Conservation (phyloP, 106 monocot species). For the Allium sativum region DNA sequence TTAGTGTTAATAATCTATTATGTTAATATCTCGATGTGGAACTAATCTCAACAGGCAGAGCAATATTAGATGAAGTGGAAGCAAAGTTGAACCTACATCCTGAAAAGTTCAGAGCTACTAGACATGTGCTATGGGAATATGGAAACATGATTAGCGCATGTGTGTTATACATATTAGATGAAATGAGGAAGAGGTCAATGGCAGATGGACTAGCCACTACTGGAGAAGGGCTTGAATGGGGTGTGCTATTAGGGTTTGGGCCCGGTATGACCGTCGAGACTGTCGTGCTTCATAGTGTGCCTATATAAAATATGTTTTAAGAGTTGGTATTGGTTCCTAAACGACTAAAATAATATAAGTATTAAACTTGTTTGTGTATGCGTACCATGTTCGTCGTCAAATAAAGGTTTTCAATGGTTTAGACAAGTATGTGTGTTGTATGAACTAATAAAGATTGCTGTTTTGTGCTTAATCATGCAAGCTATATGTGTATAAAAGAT, state of each 20-base stretch:
- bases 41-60: slow-evolving; percentile 1
- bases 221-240: slow-evolving; percentile 20
- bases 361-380: neutral
- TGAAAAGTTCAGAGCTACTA: slow-evolving; percentile 5
- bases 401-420: neutral
- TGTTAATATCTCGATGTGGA: too few species aligned
- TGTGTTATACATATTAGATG: slow-evolving; percentile 12
- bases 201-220: slow-evolving; percentile 3
- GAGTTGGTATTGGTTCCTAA: neutral
- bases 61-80: slow-evolving; percentile 19
- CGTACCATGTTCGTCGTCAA: neutral
- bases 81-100: slow-evolving; percentile 3
- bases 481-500: too few species aligned
- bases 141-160: slow-evolving; percentile 18
- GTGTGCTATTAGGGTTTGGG: slow-evolving; percentile 19
- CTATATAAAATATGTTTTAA: neutral
- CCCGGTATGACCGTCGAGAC: slow-evolving; percentile 21
- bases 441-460: too few species aligned
- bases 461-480: too few species aligned
- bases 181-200: slow-evolving; percentile 5
- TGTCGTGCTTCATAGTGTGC: slow-evolving; percentile 13
- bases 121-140: slow-evolving; percentile 14
- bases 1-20: too few species aligned
- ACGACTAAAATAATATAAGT: neutral
- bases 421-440: neutral